phyloP scores from a whole-genome alignment of 108 stramenopile genomes.

The Cafeteria roenbergensis region DNA sequence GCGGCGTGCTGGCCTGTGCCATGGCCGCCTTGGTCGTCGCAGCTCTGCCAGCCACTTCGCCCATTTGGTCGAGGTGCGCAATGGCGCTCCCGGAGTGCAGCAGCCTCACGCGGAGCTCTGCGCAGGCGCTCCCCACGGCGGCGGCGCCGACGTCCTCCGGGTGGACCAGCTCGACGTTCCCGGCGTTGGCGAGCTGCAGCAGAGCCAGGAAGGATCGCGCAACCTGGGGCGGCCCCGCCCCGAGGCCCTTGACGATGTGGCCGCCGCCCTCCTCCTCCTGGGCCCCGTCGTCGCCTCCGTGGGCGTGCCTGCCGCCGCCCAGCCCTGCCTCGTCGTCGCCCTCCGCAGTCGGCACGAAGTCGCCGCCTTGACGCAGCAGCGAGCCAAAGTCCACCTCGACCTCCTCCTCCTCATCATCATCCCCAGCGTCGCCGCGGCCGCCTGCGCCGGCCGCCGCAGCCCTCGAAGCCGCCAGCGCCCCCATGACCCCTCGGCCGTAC shows the following conservation, averaged over 20 bases:
- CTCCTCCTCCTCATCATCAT: constrained; percentile 8
- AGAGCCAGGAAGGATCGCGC: constrained; percentile 83
- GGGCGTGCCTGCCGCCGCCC: too few relatives aligned
- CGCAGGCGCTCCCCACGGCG: too few relatives aligned
- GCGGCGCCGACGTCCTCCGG: too few relatives aligned
- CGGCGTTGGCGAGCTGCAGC: constrained; percentile 76
- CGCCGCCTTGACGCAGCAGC: neutral
- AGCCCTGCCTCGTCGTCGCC: neutral
- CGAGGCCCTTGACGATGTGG: neutral
- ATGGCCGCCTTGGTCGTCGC: too few relatives aligned
- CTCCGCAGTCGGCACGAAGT: neutral
- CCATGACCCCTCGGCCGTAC: constrained; percentile 54
- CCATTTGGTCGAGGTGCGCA: too few relatives aligned
- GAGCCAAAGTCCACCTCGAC: constrained; percentile 14
- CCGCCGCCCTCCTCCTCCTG: constrained; percentile 14
- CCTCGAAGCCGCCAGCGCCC: constrained; percentile 5
- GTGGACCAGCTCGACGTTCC: constrained; percentile 62
- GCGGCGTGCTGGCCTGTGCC: too few relatives aligned
- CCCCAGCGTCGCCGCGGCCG: neutral
- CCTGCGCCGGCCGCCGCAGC: constrained; percentile 6
- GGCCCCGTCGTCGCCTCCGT: neutral
- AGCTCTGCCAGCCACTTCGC: too few relatives aligned
- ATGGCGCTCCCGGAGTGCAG: too few relatives aligned
- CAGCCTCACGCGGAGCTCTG: too few relatives aligned
- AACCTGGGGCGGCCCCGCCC: constrained; percentile 62